phyloP scores from a whole-genome alignment of 1,139 yeast species.

The Magnusiomyces ingens region DNA sequence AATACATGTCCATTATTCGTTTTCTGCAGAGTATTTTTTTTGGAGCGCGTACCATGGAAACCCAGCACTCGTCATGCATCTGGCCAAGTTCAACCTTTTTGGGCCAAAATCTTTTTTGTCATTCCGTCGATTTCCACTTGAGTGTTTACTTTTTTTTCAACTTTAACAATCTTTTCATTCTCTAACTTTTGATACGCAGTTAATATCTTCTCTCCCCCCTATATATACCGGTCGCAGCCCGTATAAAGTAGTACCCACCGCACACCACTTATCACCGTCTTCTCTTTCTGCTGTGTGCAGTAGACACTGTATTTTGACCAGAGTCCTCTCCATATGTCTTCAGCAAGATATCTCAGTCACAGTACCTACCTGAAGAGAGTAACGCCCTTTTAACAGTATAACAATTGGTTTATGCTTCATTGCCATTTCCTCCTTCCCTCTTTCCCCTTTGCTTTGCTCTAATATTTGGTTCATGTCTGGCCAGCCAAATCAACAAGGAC shows the following conservation, averaged over 20 bases:
- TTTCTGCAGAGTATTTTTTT: too few relatives aligned
- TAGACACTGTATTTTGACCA: background rate
- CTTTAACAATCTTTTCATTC: background rate
- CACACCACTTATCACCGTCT: background rate
- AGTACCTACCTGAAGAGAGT: background rate
- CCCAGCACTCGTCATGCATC: background rate
- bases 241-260: background rate
- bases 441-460: background rate
- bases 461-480: background rate
- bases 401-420: background rate
- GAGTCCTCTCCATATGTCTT: background rate
- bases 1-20: background rate
- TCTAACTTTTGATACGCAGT: background rate
- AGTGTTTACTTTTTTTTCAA: background rate
- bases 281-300: background rate
- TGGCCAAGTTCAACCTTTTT: background rate
- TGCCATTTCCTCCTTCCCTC: background rate
- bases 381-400: background rate
- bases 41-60: too few relatives aligned
- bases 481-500: conserved; percentile 1
- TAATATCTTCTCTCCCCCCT: background rate
- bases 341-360: background rate
- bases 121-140: background rate
- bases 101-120: background rate
- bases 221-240: background rate